These are phyloP conservation scores for Wickerhamomyces xylosicus DNA, from an alignment of 805 yeast genomes.

Conservation along the genomic window DNA sequence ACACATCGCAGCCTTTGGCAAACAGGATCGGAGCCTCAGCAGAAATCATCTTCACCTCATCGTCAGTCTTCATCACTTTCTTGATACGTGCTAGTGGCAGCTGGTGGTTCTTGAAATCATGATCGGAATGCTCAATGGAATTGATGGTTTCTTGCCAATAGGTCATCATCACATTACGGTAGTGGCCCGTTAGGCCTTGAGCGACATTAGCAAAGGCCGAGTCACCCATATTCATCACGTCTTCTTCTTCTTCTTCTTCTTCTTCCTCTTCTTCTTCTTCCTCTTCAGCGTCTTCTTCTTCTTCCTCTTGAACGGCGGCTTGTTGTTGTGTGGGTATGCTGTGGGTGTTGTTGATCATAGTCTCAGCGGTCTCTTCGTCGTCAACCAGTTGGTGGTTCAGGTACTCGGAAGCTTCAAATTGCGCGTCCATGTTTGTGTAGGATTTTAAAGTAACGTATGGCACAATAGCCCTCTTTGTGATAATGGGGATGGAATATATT, in stretches of 20 bases:
- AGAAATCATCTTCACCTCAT: conserved; percentile 92
- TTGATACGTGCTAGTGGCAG: conserved; percentile 93
- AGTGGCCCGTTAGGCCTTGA: conserved; percentile 76
- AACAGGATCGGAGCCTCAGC: conserved; percentile 97
- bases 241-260: conserved; percentile 17
- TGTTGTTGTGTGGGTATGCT: conserved; percentile 1
- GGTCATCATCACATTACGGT: conserved; percentile 83
- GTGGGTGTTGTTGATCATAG: conserved; percentile 1
- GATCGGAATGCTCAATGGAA: conserved; percentile 74
- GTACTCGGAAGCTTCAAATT: conserved; percentile 12
- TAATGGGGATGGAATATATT: too few species aligned
- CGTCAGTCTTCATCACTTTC: conserved; percentile 96
- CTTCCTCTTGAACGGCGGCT: conserved; percentile 10
- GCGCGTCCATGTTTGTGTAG: conserved; percentile 11
- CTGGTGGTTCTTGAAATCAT: conserved; percentile 89
- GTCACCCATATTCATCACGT: conserved; percentile 32
- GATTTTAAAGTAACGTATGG: too few species aligned
- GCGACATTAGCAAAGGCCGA: conserved; percentile 85
- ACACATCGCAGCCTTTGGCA: conserved; percentile 96
- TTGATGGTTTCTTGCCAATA: conserved; percentile 97
- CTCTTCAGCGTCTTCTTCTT: conserved; percentile 20
- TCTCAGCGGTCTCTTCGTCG: conserved; percentile 1
- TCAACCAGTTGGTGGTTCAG: conserved; percentile 12
- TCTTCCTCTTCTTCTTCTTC: conserved; percentile 21
- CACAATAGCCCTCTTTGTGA: too few species aligned